Evolutionary conservation across 495 filamentous ascomycete genomes (phyloP), one percentile per base, ranked within the genome.

Genomic region (Aspergillus panamensis): DNA sequence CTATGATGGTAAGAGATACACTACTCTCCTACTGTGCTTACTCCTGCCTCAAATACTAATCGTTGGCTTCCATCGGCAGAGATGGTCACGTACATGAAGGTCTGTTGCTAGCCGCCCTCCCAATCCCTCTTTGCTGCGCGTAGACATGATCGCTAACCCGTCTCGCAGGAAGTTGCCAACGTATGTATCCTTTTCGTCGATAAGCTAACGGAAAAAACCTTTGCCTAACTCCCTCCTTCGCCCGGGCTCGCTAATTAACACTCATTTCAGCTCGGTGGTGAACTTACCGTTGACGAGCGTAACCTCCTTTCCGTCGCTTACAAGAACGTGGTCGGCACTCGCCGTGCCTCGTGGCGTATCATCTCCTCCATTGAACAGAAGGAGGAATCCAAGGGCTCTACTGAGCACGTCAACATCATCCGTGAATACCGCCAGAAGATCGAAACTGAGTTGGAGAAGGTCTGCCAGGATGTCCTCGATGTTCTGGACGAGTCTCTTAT

Each of bases 1-100:
- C 74, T 99, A 99, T 76, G 94, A 99, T 91, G 94, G 87, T 91
- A 79, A 77, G 87, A 67, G 71, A 51, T 53, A 55, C 31, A 53
- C 35, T 65, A 63, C 6, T 47, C 45, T n/a, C 33, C 16, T 35
- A 29, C 13, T 25, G 21, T 55, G 47, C 7, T 6, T 55, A 17
- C 48, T 3, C 50, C n/a, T 50, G 21, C 29, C 35, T 54, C 29
- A 37, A 40, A 43, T 62, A 57, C 69, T 74, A 58, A 77, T 55
- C 55, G 50, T 16, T 58, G 48, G 12, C 59, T 54, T 40, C 55
- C 20, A 45, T 55, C n/a, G 67, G 39, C 55, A 91, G 87, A 99
- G 81, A 99, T 99, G 94, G 94, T 99, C 66, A 91, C 87, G 70
- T 99, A 90, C 83, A 99, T 99, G 94, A 99, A 99, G 89, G 87